These are phyloP conservation scores for Spizellomyces sp. DNA, from an alignment of 192 early-diverging fungal genomes.

Conservation along the genomic window DNA sequence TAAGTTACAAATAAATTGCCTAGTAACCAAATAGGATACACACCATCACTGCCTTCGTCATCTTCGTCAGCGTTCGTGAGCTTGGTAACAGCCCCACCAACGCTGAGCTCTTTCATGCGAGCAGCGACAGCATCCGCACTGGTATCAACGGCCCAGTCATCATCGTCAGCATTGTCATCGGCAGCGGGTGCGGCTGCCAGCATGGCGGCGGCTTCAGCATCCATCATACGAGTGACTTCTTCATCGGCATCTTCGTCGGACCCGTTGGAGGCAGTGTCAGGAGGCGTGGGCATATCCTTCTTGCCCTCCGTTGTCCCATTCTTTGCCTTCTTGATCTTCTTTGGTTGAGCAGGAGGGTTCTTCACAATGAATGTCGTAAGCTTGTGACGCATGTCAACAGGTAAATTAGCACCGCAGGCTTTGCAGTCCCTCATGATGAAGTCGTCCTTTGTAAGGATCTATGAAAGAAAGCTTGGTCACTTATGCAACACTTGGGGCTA, in stretches of 20 bases:
- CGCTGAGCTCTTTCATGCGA: slow-evolving; percentile 71
- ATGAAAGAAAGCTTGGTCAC: slow-evolving; percentile 5
- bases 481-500: not conserved
- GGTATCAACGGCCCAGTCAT: slow-evolving; percentile 81
- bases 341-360: slow-evolving; percentile 72
- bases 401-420: slow-evolving; percentile 84
- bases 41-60: slow-evolving; percentile 57
- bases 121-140: slow-evolving; percentile 74
- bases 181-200: slow-evolving; percentile 32
- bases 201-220: slow-evolving; percentile 68
- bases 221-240: slow-evolving; percentile 68
- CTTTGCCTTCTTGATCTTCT: slow-evolving; percentile 31
- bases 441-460: slow-evolving; percentile 55
- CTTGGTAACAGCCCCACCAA: slow-evolving; percentile 48
- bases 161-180: slow-evolving; percentile 62
- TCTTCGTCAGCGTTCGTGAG: slow-evolving; percentile 58
- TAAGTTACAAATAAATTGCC: slow-evolving; percentile 8
- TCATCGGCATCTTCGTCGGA: slow-evolving; percentile 64
- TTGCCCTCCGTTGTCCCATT: slow-evolving; percentile 11
- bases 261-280: slow-evolving; percentile 44
- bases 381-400: slow-evolving; percentile 88
- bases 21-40: slow-evolving; percentile 8
- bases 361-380: slow-evolving; percentile 88
- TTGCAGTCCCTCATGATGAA: slow-evolving; percentile 79
- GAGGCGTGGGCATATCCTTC: slow-evolving; percentile 39